These are phyloP conservation scores for Trichoderma guizhouense DNA, from an alignment of 2,329 filamentous ascomycete species.

Conservation along the genomic window DNA sequence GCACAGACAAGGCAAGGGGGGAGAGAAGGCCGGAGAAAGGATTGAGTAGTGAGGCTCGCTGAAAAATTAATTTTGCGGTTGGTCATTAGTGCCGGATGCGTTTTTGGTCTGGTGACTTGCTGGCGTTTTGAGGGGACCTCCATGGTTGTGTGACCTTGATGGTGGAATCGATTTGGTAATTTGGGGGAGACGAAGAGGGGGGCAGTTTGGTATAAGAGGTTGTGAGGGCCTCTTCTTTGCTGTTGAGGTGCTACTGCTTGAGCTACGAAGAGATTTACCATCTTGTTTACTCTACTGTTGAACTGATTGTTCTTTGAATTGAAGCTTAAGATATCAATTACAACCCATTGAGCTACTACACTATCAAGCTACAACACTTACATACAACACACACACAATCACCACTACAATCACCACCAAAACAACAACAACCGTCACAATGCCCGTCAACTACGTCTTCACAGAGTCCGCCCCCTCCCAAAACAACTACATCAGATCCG, in stretches of 20 bases:
- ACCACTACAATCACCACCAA: background rate
- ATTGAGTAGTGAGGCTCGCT: background rate
- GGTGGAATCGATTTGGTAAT: background rate
- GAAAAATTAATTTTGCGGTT: background rate
- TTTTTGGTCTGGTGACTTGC: background rate
- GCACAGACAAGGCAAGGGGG: background rate
- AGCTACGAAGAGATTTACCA: background rate
- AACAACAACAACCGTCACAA: constrained; percentile 16
- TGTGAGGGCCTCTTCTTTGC: background rate
- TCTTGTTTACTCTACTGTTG: background rate
- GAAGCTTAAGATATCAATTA: background rate
- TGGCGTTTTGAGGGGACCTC: background rate
- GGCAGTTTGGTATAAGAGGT: background rate
- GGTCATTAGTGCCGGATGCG: background rate
- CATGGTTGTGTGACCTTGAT: constrained; percentile 4
- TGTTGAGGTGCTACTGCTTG: background rate
- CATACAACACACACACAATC: background rate
- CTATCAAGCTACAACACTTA: background rate
- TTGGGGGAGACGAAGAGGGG: background rate
- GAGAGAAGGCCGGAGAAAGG: background rate
- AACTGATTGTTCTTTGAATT: background rate
- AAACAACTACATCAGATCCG: constrained; percentile 44
- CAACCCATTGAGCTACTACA: background rate
- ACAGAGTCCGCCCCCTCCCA: constrained; percentile 33
- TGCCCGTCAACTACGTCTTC: constrained; percentile 33